Evolutionary conservation across 2,329 filamentous ascomycete species (phyloP), one percentile per base, ranked within the genome.

Genomic region (Aureobasidium zeae): DNA sequence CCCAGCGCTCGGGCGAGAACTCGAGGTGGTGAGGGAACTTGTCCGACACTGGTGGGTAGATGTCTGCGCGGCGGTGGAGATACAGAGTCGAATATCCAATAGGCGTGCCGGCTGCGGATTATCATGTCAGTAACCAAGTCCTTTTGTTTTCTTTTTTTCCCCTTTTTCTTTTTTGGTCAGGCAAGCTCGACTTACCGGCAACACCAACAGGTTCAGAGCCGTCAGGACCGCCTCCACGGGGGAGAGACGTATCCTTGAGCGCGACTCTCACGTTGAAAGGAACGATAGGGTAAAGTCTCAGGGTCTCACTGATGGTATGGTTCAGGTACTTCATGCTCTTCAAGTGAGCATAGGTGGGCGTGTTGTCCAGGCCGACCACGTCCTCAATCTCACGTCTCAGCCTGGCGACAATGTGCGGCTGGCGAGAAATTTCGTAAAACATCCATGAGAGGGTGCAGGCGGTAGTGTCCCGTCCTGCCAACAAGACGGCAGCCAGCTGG

Each of bases 401-500:
- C 58, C 78, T 83, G 41, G 67, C 60, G 3, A 86, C 74, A 2
- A 77, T 71, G 2, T 76, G 66, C 0, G 86, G 86, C 52, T 85
- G 72, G 12, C 78, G 76, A 26, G 80, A 75, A 2, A 95, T 72
- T 62, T 94, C 86, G 62, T 91, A 93, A 47, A 94, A 71, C 25
- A 76, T 71, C 81, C 86, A 94, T 0, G 79, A 83, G 0, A 95
- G 71, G 0, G 84, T 86, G 12, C 73, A 76, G 21, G 87, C 87
- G 0, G 88, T 95, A 11, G 88, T 94, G 62, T 95, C 88, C 16
- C 84, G 76, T 10, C 86, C 87, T 1, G 88, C 88, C 12, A 95
- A 74, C 2, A 95, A 74, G 9, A 94, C 75, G 32, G 82, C 80
- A 12, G 91, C 74, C 35, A 94, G 70, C 62, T 95, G 87, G 63